Evolutionary conservation across 2,329 filamentous ascomycete genomes (phyloP).

Genomic region (Aureobasidium mangrovei): DNA sequence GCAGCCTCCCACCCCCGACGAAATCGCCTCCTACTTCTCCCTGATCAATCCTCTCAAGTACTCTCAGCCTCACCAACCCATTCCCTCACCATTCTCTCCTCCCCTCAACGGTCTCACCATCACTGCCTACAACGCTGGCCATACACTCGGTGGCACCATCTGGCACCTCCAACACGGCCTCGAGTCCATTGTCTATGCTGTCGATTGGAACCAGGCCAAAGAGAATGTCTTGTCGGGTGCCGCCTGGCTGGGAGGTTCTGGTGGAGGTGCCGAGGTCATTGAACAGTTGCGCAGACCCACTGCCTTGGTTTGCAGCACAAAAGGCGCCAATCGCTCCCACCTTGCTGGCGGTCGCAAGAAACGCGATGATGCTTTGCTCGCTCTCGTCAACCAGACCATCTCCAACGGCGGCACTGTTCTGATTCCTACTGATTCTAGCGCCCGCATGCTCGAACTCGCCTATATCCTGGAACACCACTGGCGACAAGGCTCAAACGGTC

Average conservation of each 20-base stretch:
- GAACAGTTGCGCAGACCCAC: slow-evolving; percentile 91
- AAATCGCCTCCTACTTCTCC: slow-evolving; percentile 87
- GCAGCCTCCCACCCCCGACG: slow-evolving; percentile 68
- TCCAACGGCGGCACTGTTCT: slow-evolving; percentile 80
- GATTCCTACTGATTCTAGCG: slow-evolving; percentile 90
- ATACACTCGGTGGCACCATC: slow-evolving; percentile 92
- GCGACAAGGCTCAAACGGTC: slow-evolving; percentile 44
- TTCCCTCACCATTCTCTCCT: slow-evolving; percentile 78
- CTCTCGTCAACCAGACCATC: slow-evolving; percentile 71
- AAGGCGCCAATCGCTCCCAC: slow-evolving; percentile 64
- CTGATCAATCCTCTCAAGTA: slow-evolving; percentile 90
- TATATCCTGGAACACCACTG: slow-evolving; percentile 91
- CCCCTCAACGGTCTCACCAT: slow-evolving; percentile 85
- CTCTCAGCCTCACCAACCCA: slow-evolving; percentile 87
- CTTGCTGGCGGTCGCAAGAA: slow-evolving; percentile 53
- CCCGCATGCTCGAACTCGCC: slow-evolving; percentile 83
- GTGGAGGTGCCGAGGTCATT: slow-evolving; percentile 80
- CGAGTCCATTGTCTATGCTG: slow-evolving; percentile 94
- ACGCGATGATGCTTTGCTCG: slow-evolving; percentile 75
- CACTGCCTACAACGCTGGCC: slow-evolving; percentile 92
- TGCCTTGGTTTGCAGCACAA: slow-evolving; percentile 83
- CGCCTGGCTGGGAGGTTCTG: slow-evolving; percentile 80
- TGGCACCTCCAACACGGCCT: slow-evolving; percentile 97
- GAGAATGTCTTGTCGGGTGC: slow-evolving; percentile 92
- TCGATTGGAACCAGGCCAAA: slow-evolving; percentile 96